These are phyloP conservation scores for Pyropia yezoensis DNA, from an alignment of 23 red algal species.

Conservation along the genomic window DNA sequence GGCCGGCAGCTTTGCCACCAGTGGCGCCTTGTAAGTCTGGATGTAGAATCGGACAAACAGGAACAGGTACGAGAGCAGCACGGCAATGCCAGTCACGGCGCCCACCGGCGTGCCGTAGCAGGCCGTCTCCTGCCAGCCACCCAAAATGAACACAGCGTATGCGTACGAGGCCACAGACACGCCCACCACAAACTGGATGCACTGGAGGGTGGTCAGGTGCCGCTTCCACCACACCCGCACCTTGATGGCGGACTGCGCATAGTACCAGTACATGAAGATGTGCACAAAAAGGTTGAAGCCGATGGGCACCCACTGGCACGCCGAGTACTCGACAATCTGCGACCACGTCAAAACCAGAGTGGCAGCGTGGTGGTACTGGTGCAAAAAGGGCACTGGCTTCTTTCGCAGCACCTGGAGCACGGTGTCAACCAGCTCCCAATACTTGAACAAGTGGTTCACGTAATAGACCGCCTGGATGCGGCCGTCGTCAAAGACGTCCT, in stretches of 20 bases:
- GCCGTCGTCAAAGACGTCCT: constrained; percentile 70
- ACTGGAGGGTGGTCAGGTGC: constrained; percentile 87
- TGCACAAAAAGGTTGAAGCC: constrained; percentile 93
- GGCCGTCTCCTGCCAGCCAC: constrained; percentile 50
- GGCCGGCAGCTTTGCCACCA: not conserved
- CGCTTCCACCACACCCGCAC: constrained; percentile 90
- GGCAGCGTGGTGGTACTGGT: constrained; percentile 93
- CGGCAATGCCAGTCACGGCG: constrained; percentile 64
- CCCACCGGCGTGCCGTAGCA: constrained; percentile 85
- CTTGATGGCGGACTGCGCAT: constrained; percentile 74
- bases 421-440: constrained; percentile 92
- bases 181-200: constrained; percentile 86
- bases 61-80: constrained; percentile 89
- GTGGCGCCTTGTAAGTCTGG: constrained; percentile 74
- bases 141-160: constrained; percentile 56
- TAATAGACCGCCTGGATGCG: constrained; percentile 94
- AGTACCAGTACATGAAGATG: constrained; percentile 99
- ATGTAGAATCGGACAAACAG: constrained; percentile 93
- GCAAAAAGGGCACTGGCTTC: constrained; percentile 78
- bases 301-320: constrained; percentile 95
- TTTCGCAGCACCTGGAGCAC: constrained; percentile 83
- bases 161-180: constrained; percentile 68
- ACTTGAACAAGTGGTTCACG: constrained; percentile 94
- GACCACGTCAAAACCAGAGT: constrained; percentile 89
- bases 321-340: constrained; percentile 85